These are phyloP conservation scores for Diutina siamensis DNA, from an alignment of 1,139 yeast species.

Conservation along the genomic window DNA sequence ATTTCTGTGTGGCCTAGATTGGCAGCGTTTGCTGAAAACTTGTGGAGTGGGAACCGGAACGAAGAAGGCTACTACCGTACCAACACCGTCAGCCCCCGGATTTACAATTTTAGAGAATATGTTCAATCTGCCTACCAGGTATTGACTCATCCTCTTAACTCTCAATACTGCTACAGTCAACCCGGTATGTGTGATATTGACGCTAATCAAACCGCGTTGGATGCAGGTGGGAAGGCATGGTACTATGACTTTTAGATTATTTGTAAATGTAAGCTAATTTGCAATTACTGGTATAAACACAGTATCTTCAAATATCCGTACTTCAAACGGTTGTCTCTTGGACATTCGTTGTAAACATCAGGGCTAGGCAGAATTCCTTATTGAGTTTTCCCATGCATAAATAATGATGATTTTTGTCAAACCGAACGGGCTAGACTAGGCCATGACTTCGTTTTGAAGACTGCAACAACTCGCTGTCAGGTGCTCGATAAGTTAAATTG, in stretches of 20 bases:
- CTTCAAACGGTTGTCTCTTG: too few relatives aligned
- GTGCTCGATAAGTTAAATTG: too few relatives aligned
- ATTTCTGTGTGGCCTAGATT: slow-evolving; percentile 36
- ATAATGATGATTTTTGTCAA: too few relatives aligned
- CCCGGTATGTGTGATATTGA: slow-evolving; percentile 31
- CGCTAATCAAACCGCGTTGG: slow-evolving; percentile 10
- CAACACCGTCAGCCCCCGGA: slow-evolving; percentile 25
- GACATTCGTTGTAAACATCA: too few relatives aligned
- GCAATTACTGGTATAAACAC: too few relatives aligned
- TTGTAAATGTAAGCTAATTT: too few relatives aligned
- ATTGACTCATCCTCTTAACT: slow-evolving; percentile 20
- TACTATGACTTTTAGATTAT: background rate
- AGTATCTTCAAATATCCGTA: too few relatives aligned
- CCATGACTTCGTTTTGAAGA: too few relatives aligned
- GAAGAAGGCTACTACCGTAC: slow-evolving; percentile 13
- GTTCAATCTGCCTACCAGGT: slow-evolving; percentile 27
- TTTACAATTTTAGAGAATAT: slow-evolving; percentile 33
- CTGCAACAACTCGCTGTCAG: too few relatives aligned
- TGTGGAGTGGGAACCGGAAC: slow-evolving; percentile 32
- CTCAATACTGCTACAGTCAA: slow-evolving; percentile 26
- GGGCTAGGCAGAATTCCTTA: too few relatives aligned
- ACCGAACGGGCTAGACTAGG: too few relatives aligned
- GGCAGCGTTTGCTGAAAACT: slow-evolving; percentile 35
- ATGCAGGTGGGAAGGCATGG: background rate
- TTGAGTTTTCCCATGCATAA: too few relatives aligned